These are phyloP conservation scores for Phytomonas sp. DNA, from an alignment of 208 protist species.

Conservation along the genomic window DNA sequence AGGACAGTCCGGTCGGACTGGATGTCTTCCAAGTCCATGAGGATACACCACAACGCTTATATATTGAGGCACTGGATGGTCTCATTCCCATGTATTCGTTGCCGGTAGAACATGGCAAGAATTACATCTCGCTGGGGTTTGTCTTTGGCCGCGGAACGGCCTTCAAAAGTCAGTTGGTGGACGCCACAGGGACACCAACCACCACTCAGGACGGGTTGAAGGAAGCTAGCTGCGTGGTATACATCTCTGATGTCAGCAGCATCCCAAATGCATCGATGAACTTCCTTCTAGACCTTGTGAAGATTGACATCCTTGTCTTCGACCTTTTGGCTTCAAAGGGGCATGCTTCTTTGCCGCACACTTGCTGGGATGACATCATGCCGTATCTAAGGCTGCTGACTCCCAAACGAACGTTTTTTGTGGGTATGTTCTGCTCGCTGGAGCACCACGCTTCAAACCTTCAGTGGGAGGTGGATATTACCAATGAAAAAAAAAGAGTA, in stretches of 20 bases:
- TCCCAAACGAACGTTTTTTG: slow-evolving; percentile 43
- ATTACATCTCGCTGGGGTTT: slow-evolving; percentile 77
- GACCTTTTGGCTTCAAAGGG: slow-evolving; percentile 59
- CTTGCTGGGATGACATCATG: slow-evolving; percentile 67
- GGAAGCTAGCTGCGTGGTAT: slow-evolving; percentile 53
- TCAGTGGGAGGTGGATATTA: slow-evolving; percentile 26
- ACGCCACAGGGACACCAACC: not conserved
- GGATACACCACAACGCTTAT: slow-evolving; percentile 29
- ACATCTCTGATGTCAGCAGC: slow-evolving; percentile 74
- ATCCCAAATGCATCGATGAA: slow-evolving; percentile 34
- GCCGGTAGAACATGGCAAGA: slow-evolving; percentile 65
- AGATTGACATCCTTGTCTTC: slow-evolving; percentile 77
- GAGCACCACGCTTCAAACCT: slow-evolving; percentile 50
- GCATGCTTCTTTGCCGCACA: slow-evolving; percentile 39
- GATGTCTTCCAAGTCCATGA: slow-evolving; percentile 41
- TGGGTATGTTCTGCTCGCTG: slow-evolving; percentile 83
- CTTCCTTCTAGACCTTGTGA: slow-evolving; percentile 66
- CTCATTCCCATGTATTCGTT: slow-evolving; percentile 52
- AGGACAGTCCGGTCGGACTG: slow-evolving; percentile 12
- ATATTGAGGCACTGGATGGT: slow-evolving; percentile 23
- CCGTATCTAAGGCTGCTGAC: slow-evolving; percentile 33
- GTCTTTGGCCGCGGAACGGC: slow-evolving; percentile 66
- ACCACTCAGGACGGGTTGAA: not conserved
- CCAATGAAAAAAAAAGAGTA: slow-evolving; percentile 19
- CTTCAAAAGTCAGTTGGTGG: slow-evolving; percentile 36